Conservation (phyloP, 352 stramenopile species). For the Pythium sukuiense region DNA sequence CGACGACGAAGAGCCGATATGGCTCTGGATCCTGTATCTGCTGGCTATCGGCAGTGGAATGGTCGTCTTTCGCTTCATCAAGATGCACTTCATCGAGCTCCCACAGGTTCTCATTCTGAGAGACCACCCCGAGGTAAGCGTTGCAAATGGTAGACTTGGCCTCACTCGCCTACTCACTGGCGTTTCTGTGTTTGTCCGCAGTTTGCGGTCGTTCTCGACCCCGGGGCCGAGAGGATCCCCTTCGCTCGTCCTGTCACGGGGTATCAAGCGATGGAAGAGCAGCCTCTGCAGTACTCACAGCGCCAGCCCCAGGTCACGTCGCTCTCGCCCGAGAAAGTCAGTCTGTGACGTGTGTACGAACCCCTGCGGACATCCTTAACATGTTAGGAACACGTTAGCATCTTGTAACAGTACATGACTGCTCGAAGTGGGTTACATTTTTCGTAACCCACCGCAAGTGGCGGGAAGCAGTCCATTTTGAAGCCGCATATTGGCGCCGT, state of each 20-base stretch:
- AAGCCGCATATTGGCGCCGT: constrained; percentile 1
- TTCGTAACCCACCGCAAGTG: constrained; percentile 1
- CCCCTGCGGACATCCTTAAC: neutral
- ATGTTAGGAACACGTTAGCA: neutral
- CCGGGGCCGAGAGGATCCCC: constrained; percentile 46
- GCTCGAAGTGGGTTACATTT: constrained; percentile 6
- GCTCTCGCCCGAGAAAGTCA: constrained; percentile 23
- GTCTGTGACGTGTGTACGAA: constrained; percentile 29
- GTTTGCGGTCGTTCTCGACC: constrained; percentile 50
- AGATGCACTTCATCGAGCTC: constrained; percentile 72
- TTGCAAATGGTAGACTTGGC: too few relatives aligned
- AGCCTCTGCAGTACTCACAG: constrained; percentile 11
- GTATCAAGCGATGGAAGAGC: constrained; percentile 40
- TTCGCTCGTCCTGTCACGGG: constrained; percentile 54
- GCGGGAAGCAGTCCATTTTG: constrained; percentile 22
- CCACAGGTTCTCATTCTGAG: constrained; percentile 66
- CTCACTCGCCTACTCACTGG: neutral
- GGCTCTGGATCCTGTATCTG: constrained; percentile 58
- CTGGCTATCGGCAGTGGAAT: constrained; percentile 55
- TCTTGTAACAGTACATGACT: neutral
- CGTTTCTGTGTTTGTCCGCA: constrained; percentile 15
- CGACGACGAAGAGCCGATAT: constrained; percentile 35
- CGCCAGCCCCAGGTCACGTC: constrained; percentile 2
- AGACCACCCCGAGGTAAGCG: constrained; percentile 60
- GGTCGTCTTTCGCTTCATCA: constrained; percentile 67